Conservation (phyloP, 192 early-diverging fungal genomes). For the Podila verticillata region DNA sequence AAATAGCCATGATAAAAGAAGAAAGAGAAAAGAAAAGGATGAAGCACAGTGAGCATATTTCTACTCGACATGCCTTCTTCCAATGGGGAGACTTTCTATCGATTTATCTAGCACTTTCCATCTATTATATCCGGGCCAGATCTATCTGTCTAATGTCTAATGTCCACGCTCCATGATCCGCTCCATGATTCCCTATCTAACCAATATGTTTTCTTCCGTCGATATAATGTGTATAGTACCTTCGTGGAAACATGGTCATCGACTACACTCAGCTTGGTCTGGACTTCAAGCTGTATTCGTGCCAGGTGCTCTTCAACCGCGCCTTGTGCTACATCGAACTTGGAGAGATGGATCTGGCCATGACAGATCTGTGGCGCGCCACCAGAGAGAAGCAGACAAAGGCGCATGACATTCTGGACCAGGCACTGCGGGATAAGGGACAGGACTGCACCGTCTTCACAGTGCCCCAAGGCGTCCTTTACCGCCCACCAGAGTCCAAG, state of each 20-base stretch:
- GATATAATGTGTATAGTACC: slow-evolving; percentile 52
- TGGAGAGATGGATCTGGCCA: slow-evolving; percentile 73
- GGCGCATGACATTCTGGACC: slow-evolving; percentile 75
- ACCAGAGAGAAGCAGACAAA: slow-evolving; percentile 67
- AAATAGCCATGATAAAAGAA: no score
- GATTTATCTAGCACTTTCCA: no score
- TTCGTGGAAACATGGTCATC: slow-evolving; percentile 88
- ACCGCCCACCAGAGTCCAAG: slow-evolving; percentile 84
- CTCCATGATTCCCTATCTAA: background rate
- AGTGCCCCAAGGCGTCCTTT: slow-evolving; percentile 81
- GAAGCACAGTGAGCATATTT: no score
- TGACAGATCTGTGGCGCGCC: slow-evolving; percentile 79
- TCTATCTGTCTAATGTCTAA: no score
- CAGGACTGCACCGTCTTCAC: slow-evolving; percentile 76
- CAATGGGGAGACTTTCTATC: no score
- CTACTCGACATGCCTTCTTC: no score
- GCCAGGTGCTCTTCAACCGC: slow-evolving; percentile 92
- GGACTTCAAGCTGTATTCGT: slow-evolving; percentile 87
- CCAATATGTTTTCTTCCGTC: background rate
- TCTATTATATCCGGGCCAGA: no score
- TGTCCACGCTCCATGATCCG: no score
- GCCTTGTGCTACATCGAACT: slow-evolving; percentile 84
- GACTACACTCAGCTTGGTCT: slow-evolving; percentile 97
- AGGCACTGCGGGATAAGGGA: slow-evolving; percentile 66
- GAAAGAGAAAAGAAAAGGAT: no score